phyloP scores from a whole-genome alignment of 108 stramenopile genomes.

The Epipyxis sp. region DNA sequence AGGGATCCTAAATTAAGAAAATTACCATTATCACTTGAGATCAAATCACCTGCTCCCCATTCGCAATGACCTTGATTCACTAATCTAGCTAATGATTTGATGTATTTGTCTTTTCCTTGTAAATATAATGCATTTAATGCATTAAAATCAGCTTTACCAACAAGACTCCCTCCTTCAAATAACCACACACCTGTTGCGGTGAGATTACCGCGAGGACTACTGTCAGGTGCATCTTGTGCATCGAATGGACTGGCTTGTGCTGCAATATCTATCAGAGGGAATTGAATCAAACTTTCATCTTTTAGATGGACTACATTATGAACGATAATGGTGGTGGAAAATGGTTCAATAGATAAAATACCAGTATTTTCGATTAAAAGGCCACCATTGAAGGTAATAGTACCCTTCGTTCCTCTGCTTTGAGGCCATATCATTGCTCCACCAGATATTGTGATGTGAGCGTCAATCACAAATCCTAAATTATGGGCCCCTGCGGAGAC shows the following conservation, averaged over 20 bases:
- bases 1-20: slow-evolving; percentile 20
- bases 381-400: slow-evolving; percentile 12
- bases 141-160: slow-evolving; percentile 21
- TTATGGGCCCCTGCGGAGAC: neutral
- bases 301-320: neutral
- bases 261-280: slow-evolving; percentile 23
- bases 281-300: slow-evolving; percentile 6
- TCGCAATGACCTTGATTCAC: slow-evolving; percentile 23
- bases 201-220: slow-evolving; percentile 8
- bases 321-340: neutral
- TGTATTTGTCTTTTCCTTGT: neutral
- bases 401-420: neutral
- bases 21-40: neutral
- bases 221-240: slow-evolving; percentile 9
- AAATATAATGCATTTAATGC: neutral
- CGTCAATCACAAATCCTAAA: slow-evolving; percentile 13
- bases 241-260: slow-evolving; percentile 26
- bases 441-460: slow-evolving; percentile 29
- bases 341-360: neutral
- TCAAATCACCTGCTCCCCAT: slow-evolving; percentile 24
- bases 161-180: slow-evolving; percentile 8
- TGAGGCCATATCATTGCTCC: slow-evolving; percentile 23
- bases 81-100: neutral
- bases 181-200: slow-evolving; percentile 7
- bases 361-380: neutral